Evolutionary conservation across 352 stramenopile genomes (phyloP), one percentile per base, ranked within the genome.

Genomic region (Globisporangium ultimum): DNA sequence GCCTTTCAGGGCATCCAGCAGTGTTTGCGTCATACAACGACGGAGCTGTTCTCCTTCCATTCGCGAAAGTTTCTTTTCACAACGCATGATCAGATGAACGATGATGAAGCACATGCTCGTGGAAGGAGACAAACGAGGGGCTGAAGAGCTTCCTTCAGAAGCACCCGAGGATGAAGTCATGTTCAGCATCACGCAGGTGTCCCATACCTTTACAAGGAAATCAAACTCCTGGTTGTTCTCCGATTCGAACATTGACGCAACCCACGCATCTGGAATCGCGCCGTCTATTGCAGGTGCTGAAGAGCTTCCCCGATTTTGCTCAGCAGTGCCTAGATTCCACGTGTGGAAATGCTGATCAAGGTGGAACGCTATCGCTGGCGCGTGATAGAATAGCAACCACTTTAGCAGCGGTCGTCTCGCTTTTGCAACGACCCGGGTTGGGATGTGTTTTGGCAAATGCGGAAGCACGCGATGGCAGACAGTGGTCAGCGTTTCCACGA

Each of bases 221-320:
- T 90, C 77, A 28, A 94, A 78, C 17, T 61, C 61, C 17, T 58
- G 63, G 17, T 80, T 60, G 11, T 54, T 61, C 28, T 87, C 70
- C 7, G 56, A 72, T 55, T 94, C 85, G 34, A 92, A 92, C 60
- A 94, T 79, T 3, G 85, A 93, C 11, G 60, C 61, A n/a, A 94
- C 21, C 85, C 85, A 94, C 21, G 77, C 71, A 47, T 91, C 80
- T 5, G 75, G 74, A 28, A 94, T 74, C 14, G 70, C 71, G 1
- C 58, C 58, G 28, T 28, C 42, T 17, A 36, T 18, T 48, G 47
- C 53, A 12, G 32, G 68, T 24, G 42, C 55, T 43, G 49, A 24
- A 3, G n/a, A 55, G 48, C 13, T 48, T 53, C n/a, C 17, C 21
- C 49, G 10, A 34, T 32, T 36, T 76, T 66, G 10, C 20, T 70